A percentile compares a stretch with the other conserved stretches of the same genome.
phyloP scores from a whole-genome alignment of 192 early-diverging fungal genomes.

The Backusella parvicylindrica region DNA sequence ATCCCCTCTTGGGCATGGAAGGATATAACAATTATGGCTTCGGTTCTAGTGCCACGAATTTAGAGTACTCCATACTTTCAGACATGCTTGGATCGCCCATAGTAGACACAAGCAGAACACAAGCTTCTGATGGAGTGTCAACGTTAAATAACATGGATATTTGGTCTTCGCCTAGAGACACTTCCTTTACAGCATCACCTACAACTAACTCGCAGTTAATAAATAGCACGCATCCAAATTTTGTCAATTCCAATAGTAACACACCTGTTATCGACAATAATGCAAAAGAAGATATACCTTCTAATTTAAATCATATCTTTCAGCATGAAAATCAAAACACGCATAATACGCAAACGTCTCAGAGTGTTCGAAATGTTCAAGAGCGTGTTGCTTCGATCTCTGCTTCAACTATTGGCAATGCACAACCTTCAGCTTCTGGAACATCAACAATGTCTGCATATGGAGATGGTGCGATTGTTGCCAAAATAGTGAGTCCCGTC shows the following conservation, averaged over 20 bases:
- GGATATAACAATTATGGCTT: conserved; percentile 55
- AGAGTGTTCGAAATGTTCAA: background rate
- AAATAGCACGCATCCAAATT: background rate
- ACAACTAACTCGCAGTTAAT: background rate
- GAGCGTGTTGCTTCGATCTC: background rate
- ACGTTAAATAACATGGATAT: background rate
- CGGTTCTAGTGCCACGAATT: conserved; percentile 82
- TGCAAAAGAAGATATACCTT: background rate
- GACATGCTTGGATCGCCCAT: conserved; percentile 78
- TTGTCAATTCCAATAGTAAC: background rate
- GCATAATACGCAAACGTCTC: no score
- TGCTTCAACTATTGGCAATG: background rate
- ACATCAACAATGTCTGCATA: conserved; percentile 15
- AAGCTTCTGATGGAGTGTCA: background rate
- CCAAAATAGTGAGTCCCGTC: conserved; percentile 12
- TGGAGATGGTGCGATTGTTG: conserved; percentile 16
- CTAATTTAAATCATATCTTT: background rate
- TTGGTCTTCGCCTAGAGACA: background rate
- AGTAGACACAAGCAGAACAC: background rate
- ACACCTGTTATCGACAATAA: background rate
- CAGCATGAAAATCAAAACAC: background rate
- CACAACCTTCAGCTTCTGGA: background rate
- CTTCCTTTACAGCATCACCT: background rate
- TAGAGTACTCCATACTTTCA: conserved; percentile 85
- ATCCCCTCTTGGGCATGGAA: background rate